These are phyloP conservation scores for Ophiosphaerella narmari DNA, from an alignment of 2,329 filamentous ascomycete genomes.

Conservation along the genomic window DNA sequence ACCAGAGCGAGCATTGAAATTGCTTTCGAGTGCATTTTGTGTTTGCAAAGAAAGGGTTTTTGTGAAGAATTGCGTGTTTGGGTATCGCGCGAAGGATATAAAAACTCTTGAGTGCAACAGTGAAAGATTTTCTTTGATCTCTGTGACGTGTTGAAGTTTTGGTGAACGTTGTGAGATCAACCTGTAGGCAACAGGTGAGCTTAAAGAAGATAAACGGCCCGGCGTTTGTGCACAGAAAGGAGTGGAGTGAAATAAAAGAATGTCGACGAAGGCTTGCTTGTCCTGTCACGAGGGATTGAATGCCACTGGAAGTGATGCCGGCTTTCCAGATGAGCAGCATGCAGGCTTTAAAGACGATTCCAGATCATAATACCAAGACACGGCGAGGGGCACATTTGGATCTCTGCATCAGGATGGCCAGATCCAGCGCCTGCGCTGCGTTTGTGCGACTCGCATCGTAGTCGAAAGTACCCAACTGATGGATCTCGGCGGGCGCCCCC, in stretches of 20 bases:
- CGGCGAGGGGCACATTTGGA: conserved; percentile 16
- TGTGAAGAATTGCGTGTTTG: conserved; percentile 7
- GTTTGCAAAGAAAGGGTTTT: conserved; percentile 11
- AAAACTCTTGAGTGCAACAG: conserved; percentile 14
- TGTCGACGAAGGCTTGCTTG: conserved; percentile 39
- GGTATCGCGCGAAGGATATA: conserved; percentile 14
- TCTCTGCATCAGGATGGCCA: conserved; percentile 21
- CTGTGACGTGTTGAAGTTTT: conserved; percentile 2
- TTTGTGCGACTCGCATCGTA: conserved; percentile 28
- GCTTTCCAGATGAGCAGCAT: conserved; percentile 21
- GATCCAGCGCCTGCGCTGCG: conserved; percentile 24
- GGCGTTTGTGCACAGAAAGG: conserved; percentile 34
- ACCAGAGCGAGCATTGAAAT: conserved; percentile 35
- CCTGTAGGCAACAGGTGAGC: conserved; percentile 20
- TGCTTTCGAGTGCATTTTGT: conserved; percentile 34
- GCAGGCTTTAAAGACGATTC: conserved; percentile 24
- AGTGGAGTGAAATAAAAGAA: conserved; percentile 39
- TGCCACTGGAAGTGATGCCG: conserved; percentile 30
- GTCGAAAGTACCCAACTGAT: conserved; percentile 12
- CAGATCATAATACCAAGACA: conserved; percentile 14
- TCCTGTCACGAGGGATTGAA: conserved; percentile 24
- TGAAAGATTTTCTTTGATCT: conserved; percentile 8
- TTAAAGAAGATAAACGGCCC: conserved; percentile 37
- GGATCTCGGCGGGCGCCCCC: conserved; percentile 21
- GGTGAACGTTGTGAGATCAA: conserved; percentile 4